Evolutionary conservation across 2,329 filamentous ascomycete species (phyloP).

Genomic region (Calonectria pseudoreteaudii): DNA sequence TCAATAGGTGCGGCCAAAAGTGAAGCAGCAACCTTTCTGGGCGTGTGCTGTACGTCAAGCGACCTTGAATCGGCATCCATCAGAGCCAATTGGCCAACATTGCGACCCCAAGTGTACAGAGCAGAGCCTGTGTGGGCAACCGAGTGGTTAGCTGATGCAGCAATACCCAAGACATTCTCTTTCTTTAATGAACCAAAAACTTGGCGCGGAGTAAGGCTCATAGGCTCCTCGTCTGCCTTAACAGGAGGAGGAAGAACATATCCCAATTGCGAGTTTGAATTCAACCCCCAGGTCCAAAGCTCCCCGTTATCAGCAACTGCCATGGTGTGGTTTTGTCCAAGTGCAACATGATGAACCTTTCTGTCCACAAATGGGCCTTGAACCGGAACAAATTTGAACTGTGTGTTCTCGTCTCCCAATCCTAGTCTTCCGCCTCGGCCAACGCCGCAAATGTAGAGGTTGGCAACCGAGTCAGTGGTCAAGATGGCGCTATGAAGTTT

Average conservation of each 20-base stretch:
- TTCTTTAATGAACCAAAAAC: constrained; percentile 93
- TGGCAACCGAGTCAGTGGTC: constrained; percentile 87
- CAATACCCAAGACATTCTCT: constrained; percentile 82
- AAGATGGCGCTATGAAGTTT: constrained; percentile 93
- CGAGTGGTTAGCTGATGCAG: constrained; percentile 91
- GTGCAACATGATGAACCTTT: constrained; percentile 79
- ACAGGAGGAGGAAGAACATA: constrained; percentile 78
- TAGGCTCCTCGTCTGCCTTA: constrained; percentile 83
- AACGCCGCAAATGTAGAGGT: constrained; percentile 92
- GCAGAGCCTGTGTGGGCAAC: constrained; percentile 86
- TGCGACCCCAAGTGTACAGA: constrained; percentile 94
- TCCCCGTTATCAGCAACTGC: constrained; percentile 89
- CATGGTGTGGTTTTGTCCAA: constrained; percentile 92
- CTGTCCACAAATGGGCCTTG: constrained; percentile 81
- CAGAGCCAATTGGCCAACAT: constrained; percentile 91
- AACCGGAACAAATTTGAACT: constrained; percentile 87
- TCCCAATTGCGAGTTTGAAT: constrained; percentile 86
- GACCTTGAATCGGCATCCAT: constrained; percentile 96
- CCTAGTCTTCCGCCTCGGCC: constrained; percentile 91
- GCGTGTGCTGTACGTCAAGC: constrained; percentile 83
- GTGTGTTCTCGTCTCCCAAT: constrained; percentile 88
- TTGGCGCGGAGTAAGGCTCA: constrained; percentile 84
- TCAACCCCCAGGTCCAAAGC: constrained; percentile 94
- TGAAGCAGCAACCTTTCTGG: constrained; percentile 89
- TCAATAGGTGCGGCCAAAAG: constrained; percentile 75